phyloP scores from a whole-genome alignment of 2,329 filamentous ascomycete genomes.

The Xylaria sp. region DNA sequence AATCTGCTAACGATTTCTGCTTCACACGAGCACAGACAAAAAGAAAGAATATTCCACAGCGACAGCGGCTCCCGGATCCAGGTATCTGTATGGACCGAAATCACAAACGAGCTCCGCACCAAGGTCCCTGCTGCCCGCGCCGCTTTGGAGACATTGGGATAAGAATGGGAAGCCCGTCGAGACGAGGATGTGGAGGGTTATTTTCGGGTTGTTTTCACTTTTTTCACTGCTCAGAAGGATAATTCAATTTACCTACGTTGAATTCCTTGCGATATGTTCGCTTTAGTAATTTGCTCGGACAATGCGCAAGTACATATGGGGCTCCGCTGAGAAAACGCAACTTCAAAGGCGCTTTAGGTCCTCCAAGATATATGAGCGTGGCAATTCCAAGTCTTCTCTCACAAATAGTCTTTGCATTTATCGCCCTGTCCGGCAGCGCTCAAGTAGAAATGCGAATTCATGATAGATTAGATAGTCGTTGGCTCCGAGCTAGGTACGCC shows the following conservation, averaged over 20 bases:
- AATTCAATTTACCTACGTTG: no score
- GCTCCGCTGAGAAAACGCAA: background rate
- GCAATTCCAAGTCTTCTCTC: background rate
- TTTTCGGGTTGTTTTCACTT: background rate
- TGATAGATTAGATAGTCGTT: background rate
- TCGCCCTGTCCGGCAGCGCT: background rate
- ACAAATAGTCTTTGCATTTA: background rate
- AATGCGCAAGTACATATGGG: no score
- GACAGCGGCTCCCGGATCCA: conserved; percentile 31
- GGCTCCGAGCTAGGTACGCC: background rate
- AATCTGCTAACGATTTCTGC: no score
- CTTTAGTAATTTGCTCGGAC: no score
- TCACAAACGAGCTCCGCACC: conserved; percentile 31
- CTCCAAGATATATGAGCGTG: background rate
- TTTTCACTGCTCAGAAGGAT: no score
- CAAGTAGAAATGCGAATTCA: background rate
- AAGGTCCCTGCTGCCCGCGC: conserved; percentile 31
- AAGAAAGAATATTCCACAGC: conserved; percentile 22
- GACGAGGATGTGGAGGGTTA: background rate
- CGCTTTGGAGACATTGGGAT: background rate
- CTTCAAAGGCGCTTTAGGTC: background rate
- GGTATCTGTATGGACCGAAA: conserved; percentile 34
- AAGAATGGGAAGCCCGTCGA: background rate
- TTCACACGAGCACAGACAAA: conserved; percentile 14
- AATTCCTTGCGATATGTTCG: no score